Evolutionary conservation across 2,329 filamentous ascomycete species (phyloP).

Genomic region (Sporothrix brunneoviolacea): DNA sequence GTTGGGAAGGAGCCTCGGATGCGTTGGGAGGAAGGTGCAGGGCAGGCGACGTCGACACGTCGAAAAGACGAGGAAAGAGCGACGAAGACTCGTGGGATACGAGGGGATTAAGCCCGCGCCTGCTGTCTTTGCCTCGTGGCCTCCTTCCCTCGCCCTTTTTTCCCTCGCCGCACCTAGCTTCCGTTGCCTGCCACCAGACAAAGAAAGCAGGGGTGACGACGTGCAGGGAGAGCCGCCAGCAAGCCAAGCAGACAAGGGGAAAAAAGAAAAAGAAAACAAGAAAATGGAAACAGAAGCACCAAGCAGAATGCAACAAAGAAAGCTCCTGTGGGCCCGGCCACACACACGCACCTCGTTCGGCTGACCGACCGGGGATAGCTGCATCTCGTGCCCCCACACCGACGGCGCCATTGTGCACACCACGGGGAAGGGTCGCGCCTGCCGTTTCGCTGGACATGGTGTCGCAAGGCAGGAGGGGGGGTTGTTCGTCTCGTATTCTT

Average conservation of each 20-base stretch:
- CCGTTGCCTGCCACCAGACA: too few species aligned
- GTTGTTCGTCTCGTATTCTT: too few species aligned
- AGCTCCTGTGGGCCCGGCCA: constrained; percentile 2
- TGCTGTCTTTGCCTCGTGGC: neutral
- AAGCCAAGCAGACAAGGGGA: too few species aligned
- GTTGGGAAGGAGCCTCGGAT: too few species aligned
- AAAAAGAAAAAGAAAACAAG: neutral
- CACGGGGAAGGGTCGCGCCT: neutral
- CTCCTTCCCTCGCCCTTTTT: neutral
- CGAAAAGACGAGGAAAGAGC: constrained; percentile 4
- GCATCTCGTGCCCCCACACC: neutral
- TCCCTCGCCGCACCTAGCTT: neutral
- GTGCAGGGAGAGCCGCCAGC: too few species aligned
- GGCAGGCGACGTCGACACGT: too few species aligned
- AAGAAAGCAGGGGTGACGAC: too few species aligned
- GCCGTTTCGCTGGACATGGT: neutral
- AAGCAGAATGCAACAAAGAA: neutral
- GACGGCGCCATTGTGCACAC: neutral
- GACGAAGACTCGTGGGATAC: neutral
- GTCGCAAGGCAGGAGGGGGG: too few species aligned
- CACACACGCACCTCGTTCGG: constrained; percentile 4
- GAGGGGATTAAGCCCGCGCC: neutral
- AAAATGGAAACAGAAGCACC: constrained; percentile 26
- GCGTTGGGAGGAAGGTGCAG: neutral
- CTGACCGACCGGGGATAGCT: constrained; percentile 4